phyloP scores from a whole-genome alignment of 2,329 filamentous ascomycete genomes.

The Acephala macrosclerotiorum region DNA sequence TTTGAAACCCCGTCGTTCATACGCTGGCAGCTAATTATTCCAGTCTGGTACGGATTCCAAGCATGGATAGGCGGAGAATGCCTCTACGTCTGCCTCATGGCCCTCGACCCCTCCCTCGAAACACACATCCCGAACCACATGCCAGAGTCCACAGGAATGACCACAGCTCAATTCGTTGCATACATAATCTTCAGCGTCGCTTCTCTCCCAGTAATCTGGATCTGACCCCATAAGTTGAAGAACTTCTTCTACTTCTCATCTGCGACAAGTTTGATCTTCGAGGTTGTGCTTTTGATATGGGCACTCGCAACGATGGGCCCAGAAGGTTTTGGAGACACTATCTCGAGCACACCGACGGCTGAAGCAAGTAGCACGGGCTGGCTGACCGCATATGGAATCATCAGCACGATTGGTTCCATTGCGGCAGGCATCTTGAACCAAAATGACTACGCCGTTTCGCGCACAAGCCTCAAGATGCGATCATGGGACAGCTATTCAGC shows the following conservation, averaged over 20 bases:
- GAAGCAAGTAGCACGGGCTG: slow-evolving; percentile 39
- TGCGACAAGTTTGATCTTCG: slow-evolving; percentile 47
- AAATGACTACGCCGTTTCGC: slow-evolving; percentile 53
- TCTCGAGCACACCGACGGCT: slow-evolving; percentile 33
- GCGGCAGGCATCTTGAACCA: slow-evolving; percentile 54
- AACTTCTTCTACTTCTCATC: slow-evolving; percentile 44
- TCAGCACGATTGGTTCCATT: slow-evolving; percentile 51
- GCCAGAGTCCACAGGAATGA: slow-evolving; percentile 49
- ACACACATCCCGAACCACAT: slow-evolving; percentile 50
- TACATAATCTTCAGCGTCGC: slow-evolving; percentile 48
- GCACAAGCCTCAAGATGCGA: slow-evolving; percentile 47
- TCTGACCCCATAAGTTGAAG: slow-evolving; percentile 48
- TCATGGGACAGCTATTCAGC: slow-evolving; percentile 38
- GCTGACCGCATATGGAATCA: slow-evolving; percentile 48
- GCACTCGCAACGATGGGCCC: slow-evolving; percentile 42
- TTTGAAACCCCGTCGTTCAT: neutral
- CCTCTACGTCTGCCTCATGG: slow-evolving; percentile 53
- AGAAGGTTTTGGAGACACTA: slow-evolving; percentile 21
- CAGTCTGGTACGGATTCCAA: slow-evolving; percentile 48
- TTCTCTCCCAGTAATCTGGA: slow-evolving; percentile 50
- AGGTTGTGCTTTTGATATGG: slow-evolving; percentile 45
- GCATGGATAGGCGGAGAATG: slow-evolving; percentile 56
- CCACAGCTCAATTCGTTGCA: slow-evolving; percentile 47
- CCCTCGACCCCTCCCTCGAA: slow-evolving; percentile 53
- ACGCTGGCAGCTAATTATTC: neutral